Percentiles rank a stretch among this genome's conserved stretches.
Evolutionary conservation across 768 basidiomycete genomes (phyloP).

Genomic region (Tulasnella sp.): DNA sequence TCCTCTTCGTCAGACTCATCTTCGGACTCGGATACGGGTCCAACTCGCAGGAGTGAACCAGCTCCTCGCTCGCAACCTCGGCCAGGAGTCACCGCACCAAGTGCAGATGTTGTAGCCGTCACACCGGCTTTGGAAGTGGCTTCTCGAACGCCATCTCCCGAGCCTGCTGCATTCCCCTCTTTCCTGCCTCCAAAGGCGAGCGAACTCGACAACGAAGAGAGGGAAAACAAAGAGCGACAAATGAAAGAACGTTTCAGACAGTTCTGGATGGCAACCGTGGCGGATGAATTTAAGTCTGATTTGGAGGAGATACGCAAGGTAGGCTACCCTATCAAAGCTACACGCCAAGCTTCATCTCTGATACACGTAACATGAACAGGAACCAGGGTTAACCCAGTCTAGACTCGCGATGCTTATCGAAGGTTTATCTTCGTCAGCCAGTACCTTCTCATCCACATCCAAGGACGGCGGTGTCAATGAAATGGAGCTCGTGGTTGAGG

Average conservation of each 20-base stretch:
- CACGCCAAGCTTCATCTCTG: constrained; percentile 35
- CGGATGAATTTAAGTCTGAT: constrained; percentile 78
- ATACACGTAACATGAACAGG: constrained; percentile 38
- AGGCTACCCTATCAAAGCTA: not conserved
- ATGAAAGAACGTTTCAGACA: constrained; percentile 68
- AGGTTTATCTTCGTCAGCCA: constrained; percentile 73
- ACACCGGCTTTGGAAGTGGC: not conserved
- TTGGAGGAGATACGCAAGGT: constrained; percentile 82
- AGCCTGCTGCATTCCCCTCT: constrained; percentile 51
- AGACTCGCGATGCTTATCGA: constrained; percentile 73
- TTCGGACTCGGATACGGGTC: not conserved
- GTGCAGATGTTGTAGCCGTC: not conserved
- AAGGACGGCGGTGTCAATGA: constrained; percentile 48
- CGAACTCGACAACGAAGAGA: constrained; percentile 35
- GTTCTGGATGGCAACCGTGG: constrained; percentile 84
- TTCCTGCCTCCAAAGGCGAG: constrained; percentile 39
- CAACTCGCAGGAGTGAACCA: not conserved
- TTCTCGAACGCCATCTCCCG: constrained; percentile 38
- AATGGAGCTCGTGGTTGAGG: constrained; percentile 66
- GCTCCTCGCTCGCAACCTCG: not conserved
- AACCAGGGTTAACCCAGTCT: constrained; percentile 65
- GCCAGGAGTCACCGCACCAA: not conserved
- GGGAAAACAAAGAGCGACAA: constrained; percentile 47
- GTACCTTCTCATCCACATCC: constrained; percentile 51
- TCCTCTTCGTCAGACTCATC: constrained; percentile 21